Percentiles rank a stretch among this genome's conserved stretches.
Evolutionary conservation across 441 rosid genomes (phyloP).

Genomic region (Rhodomyrtus psidioides): DNA sequence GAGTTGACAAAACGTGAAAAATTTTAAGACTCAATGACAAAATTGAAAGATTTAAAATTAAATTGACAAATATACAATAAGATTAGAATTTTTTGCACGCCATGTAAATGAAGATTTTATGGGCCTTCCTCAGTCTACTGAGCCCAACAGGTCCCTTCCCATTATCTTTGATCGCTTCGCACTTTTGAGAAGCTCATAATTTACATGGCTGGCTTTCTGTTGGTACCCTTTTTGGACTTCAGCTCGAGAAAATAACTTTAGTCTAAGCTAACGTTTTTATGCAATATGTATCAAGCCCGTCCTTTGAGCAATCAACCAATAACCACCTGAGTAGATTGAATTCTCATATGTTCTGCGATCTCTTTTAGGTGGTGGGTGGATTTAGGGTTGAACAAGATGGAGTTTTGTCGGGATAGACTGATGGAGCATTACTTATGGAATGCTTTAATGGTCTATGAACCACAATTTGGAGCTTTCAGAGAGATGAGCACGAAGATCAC

Average conservation of each 20-base stretch:
- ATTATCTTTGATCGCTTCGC: neutral
- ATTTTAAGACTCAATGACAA: too few species aligned
- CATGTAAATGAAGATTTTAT: neutral
- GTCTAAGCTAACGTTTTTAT: neutral
- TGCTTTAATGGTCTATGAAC: conserved; percentile 1
- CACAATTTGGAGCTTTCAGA: neutral
- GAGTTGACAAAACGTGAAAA: too few species aligned
- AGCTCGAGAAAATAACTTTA: too few species aligned
- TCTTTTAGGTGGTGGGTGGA: conserved; percentile 1
- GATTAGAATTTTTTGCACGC: neutral
- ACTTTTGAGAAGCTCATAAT: neutral
- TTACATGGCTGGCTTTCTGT: neutral
- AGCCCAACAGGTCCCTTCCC: neutral
- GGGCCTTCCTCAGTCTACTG: neutral
- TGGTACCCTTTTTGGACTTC: too few species aligned
- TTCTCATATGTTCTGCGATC: neutral
- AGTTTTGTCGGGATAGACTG: neutral
- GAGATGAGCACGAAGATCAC: neutral
- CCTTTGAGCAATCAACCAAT: neutral
- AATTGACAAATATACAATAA: too few species aligned
- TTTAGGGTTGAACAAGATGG: neutral
- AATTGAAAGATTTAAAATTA: too few species aligned
- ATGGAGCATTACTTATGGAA: conserved; percentile 10
- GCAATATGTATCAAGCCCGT: neutral
- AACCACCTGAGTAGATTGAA: neutral